Evolutionary conservation across 371 early-diverging fungal species (phyloP).

Genomic region (Funneliformis caledonium): DNA sequence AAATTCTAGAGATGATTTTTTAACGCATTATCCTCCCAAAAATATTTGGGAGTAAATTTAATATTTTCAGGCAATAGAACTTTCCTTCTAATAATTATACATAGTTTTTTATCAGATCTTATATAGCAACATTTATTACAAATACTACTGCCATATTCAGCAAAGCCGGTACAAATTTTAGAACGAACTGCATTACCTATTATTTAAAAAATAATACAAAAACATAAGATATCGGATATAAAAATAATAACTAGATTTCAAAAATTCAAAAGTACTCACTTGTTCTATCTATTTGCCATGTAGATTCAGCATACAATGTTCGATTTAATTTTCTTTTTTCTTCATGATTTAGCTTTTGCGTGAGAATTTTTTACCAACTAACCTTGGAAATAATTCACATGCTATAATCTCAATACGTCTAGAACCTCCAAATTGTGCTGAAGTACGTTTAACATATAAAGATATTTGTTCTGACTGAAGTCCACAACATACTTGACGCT

Average conservation of each 20-base stretch:
- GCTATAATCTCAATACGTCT: neutral
- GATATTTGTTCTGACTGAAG: neutral
- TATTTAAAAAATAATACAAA: neutral
- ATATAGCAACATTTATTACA: neutral
- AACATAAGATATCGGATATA: too few species aligned
- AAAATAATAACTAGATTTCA: neutral
- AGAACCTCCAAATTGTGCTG: neutral
- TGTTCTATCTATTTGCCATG: constrained; percentile 2
- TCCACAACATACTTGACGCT: neutral
- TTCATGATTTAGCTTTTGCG: neutral
- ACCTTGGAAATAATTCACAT: neutral
- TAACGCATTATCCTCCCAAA: neutral
- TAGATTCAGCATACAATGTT: neutral
- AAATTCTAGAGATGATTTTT: neutral
- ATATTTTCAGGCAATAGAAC: neutral
- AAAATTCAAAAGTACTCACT: neutral
- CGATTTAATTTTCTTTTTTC: neutral
- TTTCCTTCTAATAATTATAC: neutral
- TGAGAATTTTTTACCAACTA: neutral
- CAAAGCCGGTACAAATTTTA: neutral
- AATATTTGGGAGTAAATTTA: constrained; percentile 3
- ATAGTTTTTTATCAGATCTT: neutral
- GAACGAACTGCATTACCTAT: neutral
- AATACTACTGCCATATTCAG: neutral
- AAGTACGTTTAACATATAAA: neutral